Percentiles rank a stretch among this genome's conserved stretches.
phyloP scores from a whole-genome alignment of 192 early-diverging fungal genomes.

The Podila epicladia region DNA sequence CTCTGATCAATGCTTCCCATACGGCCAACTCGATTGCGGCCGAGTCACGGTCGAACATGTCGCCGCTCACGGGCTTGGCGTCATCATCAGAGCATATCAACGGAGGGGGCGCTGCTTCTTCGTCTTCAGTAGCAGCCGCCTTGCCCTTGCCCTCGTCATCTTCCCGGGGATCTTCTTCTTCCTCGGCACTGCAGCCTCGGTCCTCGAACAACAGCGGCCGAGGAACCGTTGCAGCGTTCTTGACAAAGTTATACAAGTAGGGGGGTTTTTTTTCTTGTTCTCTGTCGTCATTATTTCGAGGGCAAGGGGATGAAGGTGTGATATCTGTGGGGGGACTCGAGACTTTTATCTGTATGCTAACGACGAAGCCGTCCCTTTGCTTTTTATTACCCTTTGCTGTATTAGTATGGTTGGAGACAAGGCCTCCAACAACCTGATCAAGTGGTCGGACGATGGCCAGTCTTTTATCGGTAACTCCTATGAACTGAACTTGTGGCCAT shows the following conservation, averaged over 20 bases:
- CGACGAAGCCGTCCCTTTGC: background rate
- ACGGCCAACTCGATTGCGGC: conserved; percentile 10
- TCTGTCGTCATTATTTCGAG: too few species aligned
- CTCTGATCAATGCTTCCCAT: conserved; percentile 14
- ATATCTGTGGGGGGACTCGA: too few species aligned
- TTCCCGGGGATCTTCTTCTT: background rate
- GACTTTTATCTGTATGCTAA: too few species aligned
- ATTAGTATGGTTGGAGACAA: conserved; percentile 90
- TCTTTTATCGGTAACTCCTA: conserved; percentile 76
- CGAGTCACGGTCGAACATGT: background rate
- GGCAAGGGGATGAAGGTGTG: too few species aligned
- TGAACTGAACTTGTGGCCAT: too few species aligned
- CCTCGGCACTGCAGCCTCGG: conserved; percentile 28
- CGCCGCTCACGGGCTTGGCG: conserved; percentile 1
- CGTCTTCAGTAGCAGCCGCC: too few species aligned
- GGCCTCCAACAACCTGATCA: conserved; percentile 81
- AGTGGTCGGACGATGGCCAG: conserved; percentile 87
- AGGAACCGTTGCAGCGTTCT: conserved; percentile 31
- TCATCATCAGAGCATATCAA: too few species aligned
- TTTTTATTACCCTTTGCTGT: background rate
- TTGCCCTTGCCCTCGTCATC: too few species aligned
- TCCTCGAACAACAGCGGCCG: conserved; percentile 15
- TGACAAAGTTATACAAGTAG: conserved; percentile 46
- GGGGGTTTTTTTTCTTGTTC: background rate
- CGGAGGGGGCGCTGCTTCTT: too few species aligned